phyloP scores from a whole-genome alignment of 805 yeast genomes.

The Tetrapisispora nanseiensis region DNA sequence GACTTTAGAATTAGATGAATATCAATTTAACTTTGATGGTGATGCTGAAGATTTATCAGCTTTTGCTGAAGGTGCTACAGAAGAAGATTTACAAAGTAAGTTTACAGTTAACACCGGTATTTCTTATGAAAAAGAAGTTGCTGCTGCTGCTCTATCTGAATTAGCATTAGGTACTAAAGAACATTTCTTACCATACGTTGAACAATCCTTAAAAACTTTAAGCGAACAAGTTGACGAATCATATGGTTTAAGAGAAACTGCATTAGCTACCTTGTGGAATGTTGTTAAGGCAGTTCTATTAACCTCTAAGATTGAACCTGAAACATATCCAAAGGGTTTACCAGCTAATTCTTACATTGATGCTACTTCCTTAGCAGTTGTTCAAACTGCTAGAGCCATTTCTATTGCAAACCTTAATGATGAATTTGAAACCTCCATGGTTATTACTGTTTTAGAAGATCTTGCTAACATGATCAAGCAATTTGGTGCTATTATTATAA shows the following conservation, averaged over 20 bases:
- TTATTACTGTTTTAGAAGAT: constrained; percentile 65
- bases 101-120: constrained; percentile 88
- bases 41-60: constrained; percentile 39
- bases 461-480: constrained; percentile 56
- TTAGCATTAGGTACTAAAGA: constrained; percentile 80
- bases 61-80: constrained; percentile 41
- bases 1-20: constrained; percentile 81
- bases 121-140: constrained; percentile 91
- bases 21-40: constrained; percentile 50
- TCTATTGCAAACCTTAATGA: constrained; percentile 56
- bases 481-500: constrained; percentile 60
- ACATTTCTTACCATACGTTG: constrained; percentile 68
- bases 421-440: constrained; percentile 80
- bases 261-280: constrained; percentile 75
- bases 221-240: constrained; percentile 72
- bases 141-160: constrained; percentile 83
- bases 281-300: constrained; percentile 60
- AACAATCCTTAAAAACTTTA: constrained; percentile 53
- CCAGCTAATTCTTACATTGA: constrained; percentile 53
- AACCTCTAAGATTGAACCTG: constrained; percentile 38
- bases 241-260: constrained; percentile 84
- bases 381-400: constrained; percentile 55
- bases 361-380: constrained; percentile 45
- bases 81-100: constrained; percentile 57
- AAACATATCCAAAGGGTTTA: constrained; percentile 52